Evolutionary conservation across 495 filamentous ascomycete genomes (phyloP).

Genomic region (Symbiotaphrina buchneri): DNA sequence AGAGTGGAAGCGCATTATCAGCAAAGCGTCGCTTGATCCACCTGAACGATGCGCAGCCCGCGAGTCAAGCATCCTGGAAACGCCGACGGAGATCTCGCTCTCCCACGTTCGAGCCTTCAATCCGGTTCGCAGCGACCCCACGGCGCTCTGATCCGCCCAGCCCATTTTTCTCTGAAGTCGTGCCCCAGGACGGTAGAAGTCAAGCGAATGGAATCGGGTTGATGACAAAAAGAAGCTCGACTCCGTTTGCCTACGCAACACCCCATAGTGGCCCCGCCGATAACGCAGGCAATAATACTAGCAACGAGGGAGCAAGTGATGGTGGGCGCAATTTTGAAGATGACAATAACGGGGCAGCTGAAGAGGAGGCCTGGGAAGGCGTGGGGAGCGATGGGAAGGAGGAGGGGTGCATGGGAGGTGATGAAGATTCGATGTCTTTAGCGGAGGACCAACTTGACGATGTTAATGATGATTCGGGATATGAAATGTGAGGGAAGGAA

Average conservation of each 20-base stretch:
- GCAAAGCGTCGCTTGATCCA: neutral
- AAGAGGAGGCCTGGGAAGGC: conserved; percentile 5
- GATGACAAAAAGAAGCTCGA: neutral
- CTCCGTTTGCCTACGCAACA: conserved; percentile 6
- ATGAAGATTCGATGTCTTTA: too few species aligned
- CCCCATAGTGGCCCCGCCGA: conserved; percentile 5
- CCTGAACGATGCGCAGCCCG: neutral
- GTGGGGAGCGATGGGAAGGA: conserved; percentile 4
- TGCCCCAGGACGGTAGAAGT: conserved; percentile 1
- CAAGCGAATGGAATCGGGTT: neutral
- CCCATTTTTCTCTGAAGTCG: conserved; percentile 7
- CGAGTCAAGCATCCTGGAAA: too few species aligned
- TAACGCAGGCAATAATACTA: neutral
- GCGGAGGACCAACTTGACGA: too few species aligned
- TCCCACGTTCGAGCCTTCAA: conserved; percentile 1
- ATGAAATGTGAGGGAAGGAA: too few species aligned
- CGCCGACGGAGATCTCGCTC: conserved; percentile 4
- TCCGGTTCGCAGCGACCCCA: conserved; percentile 2
- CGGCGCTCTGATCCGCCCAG: conserved; percentile 3
- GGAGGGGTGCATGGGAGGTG: too few species aligned
- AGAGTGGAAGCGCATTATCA: neutral
- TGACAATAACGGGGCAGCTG: conserved; percentile 1
- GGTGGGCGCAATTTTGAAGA: neutral
- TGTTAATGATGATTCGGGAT: too few species aligned
- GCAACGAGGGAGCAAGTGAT: neutral